These are phyloP conservation scores for Myrica gale DNA, from an alignment of 306 rosid genomes.

Conservation along the genomic window DNA sequence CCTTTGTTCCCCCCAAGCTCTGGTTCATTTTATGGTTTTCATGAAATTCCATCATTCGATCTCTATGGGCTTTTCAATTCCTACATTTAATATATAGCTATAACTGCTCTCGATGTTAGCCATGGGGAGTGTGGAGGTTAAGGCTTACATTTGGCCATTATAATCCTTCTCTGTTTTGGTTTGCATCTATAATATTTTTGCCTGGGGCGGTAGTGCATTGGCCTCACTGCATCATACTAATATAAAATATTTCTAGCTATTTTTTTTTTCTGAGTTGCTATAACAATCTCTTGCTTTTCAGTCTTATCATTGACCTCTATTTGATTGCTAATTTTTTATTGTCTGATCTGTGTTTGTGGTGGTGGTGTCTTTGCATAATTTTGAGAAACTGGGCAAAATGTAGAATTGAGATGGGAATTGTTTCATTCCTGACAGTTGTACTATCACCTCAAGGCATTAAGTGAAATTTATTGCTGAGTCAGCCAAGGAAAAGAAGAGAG, in stretches of 20 bases:
- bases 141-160: background rate
- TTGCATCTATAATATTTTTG: too few relatives aligned
- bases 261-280: too few relatives aligned
- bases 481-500: background rate
- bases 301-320: background rate
- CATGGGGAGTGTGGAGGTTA: conserved; percentile 1
- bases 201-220: too few relatives aligned
- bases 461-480: background rate
- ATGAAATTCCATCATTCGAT: background rate
- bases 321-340: background rate
- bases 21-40: background rate
- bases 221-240: too few relatives aligned
- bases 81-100: background rate
- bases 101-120: background rate
- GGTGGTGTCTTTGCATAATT: background rate
- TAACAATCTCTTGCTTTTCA: background rate
- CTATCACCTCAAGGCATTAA: background rate
- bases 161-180: background rate
- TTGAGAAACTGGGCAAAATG: background rate
- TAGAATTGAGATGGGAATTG: background rate
- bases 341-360: background rate
- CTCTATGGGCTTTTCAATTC: background rate
- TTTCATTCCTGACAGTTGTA: background rate
- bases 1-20: too few relatives aligned
- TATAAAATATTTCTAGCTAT: background rate